Conservation (phyloP, 805 yeast species). For the Cyberlindnera americana region DNA sequence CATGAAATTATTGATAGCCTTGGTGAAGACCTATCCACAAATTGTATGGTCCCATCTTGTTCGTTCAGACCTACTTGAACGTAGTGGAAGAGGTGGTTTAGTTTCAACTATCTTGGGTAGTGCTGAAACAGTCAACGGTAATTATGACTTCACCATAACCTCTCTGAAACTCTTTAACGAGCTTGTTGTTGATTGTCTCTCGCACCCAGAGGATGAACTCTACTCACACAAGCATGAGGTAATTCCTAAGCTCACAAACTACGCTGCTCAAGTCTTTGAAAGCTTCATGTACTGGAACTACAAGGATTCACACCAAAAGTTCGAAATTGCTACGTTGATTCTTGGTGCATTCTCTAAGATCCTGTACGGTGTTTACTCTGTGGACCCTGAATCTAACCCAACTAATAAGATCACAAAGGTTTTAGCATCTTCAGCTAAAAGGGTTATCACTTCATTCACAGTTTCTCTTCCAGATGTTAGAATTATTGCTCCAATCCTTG, state of each 20-base stretch:
- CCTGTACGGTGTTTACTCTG: slow-evolving; percentile 50
- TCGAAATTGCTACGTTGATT: slow-evolving; percentile 55
- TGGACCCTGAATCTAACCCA: slow-evolving; percentile 39
- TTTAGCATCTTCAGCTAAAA: slow-evolving; percentile 47
- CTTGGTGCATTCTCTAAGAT: slow-evolving; percentile 54
- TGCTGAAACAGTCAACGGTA: slow-evolving; percentile 66
- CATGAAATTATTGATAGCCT: slow-evolving; percentile 46
- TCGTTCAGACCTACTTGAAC: slow-evolving; percentile 61
- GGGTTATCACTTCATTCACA: slow-evolving; percentile 55
- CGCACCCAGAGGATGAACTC: slow-evolving; percentile 36
- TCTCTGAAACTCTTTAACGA: slow-evolving; percentile 52
- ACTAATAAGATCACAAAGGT: slow-evolving; percentile 44
- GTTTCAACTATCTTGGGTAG: slow-evolving; percentile 62
- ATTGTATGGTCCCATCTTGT: slow-evolving; percentile 79
- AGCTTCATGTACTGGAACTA: slow-evolving; percentile 71
- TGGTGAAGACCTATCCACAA: slow-evolving; percentile 48
- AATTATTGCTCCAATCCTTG: slow-evolving; percentile 49
- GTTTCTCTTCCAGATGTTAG: slow-evolving; percentile 49
- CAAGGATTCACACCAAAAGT: slow-evolving; percentile 49
- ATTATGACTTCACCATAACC: slow-evolving; percentile 59
- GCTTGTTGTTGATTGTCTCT: slow-evolving; percentile 46
- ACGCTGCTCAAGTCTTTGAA: slow-evolving; percentile 68
- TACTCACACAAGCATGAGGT: slow-evolving; percentile 46
- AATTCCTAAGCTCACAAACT: slow-evolving; percentile 49
- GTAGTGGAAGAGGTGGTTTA: slow-evolving; percentile 61